phyloP scores from a whole-genome alignment of 257 asterid genomes.

The Ilex aquifolium region DNA sequence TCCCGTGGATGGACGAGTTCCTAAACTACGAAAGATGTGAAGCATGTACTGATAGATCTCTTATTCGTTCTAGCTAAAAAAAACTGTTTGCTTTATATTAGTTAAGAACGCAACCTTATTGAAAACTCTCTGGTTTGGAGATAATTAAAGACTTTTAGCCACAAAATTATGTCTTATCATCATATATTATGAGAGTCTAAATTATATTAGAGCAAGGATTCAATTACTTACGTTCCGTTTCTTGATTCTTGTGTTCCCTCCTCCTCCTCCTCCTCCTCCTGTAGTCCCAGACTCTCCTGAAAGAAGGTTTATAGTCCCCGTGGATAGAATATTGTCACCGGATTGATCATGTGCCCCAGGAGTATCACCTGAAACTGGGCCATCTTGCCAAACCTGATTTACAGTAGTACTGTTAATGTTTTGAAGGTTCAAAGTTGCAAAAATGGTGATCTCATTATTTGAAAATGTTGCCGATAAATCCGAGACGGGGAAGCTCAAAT shows the following conservation, averaged over 20 bases:
- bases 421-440: conserved; percentile 55
- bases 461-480: conserved; percentile 49
- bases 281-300: conserved; percentile 49
- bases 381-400: conserved; percentile 94
- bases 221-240: conserved; percentile 32
- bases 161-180: too few relatives aligned
- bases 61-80: too few relatives aligned
- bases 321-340: conserved; percentile 52
- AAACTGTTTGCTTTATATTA: too few relatives aligned
- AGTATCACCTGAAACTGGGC: conserved; percentile 59
- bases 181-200: too few relatives aligned
- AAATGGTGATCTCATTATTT: conserved; percentile 48
- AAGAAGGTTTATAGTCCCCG: conserved; percentile 49
- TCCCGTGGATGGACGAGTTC: too few relatives aligned
- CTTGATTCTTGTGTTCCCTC: conserved; percentile 19
- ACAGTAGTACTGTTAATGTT: conserved; percentile 35
- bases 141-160: too few relatives aligned
- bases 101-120: too few relatives aligned
- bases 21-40: too few relatives aligned
- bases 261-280: conserved; percentile 19
- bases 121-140: too few relatives aligned
- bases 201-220: too few relatives aligned
- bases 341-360: conserved; percentile 53
- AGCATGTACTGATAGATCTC: too few relatives aligned
- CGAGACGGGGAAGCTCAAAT: conserved; percentile 68